Conservation (phyloP, 2,329 filamentous ascomycete genomes). For the Periconia macrospinosa region DNA sequence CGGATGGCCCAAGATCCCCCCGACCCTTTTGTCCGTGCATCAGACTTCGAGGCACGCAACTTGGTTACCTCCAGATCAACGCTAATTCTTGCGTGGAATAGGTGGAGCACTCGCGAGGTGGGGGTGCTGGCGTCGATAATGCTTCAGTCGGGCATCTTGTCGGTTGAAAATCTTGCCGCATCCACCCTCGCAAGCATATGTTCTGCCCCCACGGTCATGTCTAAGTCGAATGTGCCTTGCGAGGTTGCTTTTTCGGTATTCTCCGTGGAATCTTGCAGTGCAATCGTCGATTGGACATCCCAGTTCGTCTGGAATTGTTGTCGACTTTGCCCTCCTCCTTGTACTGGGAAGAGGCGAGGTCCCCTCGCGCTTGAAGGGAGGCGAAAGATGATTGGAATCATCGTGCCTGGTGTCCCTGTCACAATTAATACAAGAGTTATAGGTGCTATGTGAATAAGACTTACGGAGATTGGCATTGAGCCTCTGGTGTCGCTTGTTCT, state of each 20-base stretch:
- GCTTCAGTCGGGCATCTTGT: conserved; percentile 16
- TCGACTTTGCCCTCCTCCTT: neutral
- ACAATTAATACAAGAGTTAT: neutral
- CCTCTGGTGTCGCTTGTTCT: neutral
- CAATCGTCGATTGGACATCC: neutral
- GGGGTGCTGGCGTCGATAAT: conserved; percentile 12
- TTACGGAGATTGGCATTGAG: neutral
- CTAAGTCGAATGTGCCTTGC: conserved; percentile 11
- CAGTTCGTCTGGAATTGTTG: neutral
- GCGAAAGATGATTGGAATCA: neutral
- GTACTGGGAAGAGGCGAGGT: neutral
- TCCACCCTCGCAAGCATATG: conserved; percentile 7
- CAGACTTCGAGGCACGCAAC: neutral
- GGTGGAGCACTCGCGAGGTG: neutral
- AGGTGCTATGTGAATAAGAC: neutral
- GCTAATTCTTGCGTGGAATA: neutral
- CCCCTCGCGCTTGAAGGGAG: neutral
- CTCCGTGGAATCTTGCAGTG: neutral
- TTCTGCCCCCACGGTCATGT: conserved; percentile 3
- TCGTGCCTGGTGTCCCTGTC: neutral
- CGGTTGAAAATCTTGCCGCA: conserved; percentile 11
- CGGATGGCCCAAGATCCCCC: too few relatives aligned
- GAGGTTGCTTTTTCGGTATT: conserved; percentile 10
- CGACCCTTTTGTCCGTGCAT: neutral
- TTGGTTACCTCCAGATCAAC: neutral